Conservation (phyloP, 2,329 filamentous ascomycete genomes). For the Trichophyton verrucosum region DNA sequence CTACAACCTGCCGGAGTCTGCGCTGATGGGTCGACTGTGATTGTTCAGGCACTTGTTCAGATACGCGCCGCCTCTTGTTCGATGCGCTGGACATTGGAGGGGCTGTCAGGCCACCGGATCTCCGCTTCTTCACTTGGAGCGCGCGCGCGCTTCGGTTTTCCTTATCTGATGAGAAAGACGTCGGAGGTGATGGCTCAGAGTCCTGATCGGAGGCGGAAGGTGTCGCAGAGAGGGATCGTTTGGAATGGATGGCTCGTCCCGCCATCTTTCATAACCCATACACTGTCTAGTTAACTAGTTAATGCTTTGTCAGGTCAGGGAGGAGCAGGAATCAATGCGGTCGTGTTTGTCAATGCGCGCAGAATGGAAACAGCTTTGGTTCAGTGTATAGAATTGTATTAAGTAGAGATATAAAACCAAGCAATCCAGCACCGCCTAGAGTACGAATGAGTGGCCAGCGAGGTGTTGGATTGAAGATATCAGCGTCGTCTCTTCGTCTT, state of each 20-base stretch:
- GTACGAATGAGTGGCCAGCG: neutral
- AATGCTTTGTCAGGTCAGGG: neutral
- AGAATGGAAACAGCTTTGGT: neutral
- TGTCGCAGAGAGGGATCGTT: slow-evolving; percentile 1
- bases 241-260: neutral
- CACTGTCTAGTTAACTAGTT: neutral
- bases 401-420: neutral
- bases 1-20: slow-evolving; percentile 13
- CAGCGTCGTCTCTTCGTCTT: neutral
- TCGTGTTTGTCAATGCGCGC: neutral
- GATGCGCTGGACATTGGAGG: slow-evolving; percentile 9
- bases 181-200: slow-evolving; percentile 20
- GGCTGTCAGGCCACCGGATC: slow-evolving; percentile 1
- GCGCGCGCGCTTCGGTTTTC: slow-evolving; percentile 30
- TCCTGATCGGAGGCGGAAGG: slow-evolving; percentile 7
- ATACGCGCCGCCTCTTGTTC: slow-evolving; percentile 13
- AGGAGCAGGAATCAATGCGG: neutral
- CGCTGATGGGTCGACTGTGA: slow-evolving; percentile 9
- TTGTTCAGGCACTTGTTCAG: slow-evolving; percentile 5
- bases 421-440: neutral
- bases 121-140: slow-evolving; percentile 15
- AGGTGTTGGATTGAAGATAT: too few relatives aligned
- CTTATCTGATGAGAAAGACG: slow-evolving; percentile 31
- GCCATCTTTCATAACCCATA: neutral
- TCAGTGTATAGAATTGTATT: neutral